A percentile compares a stretch with the other conserved stretches of the same genome.
Evolutionary conservation across 1,284 basidiomycete genomes (phyloP).

Genomic region (Cryptococcus sp.): DNA sequence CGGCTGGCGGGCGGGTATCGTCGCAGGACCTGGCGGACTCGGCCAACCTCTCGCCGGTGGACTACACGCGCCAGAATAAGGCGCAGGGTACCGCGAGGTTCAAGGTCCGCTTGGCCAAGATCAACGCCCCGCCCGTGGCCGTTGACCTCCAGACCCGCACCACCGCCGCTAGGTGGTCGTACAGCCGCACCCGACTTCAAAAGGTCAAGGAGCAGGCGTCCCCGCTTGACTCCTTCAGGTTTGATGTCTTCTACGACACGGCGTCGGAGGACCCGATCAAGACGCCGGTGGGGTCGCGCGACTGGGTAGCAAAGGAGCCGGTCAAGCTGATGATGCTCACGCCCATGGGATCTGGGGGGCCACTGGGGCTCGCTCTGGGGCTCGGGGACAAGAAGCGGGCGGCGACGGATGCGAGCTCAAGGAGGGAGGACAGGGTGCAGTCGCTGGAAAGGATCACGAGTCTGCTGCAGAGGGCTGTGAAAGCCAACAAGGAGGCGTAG

Average conservation of each 20-base stretch:
- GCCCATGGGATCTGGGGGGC: slow-evolving; percentile 10
- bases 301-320: slow-evolving; percentile 23
- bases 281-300: slow-evolving; percentile 13
- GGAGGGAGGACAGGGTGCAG: slow-evolving; percentile 4
- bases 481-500: slow-evolving; percentile 3
- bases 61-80: slow-evolving; percentile 29
- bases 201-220: neutral
- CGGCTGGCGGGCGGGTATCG: slow-evolving; percentile 7
- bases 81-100: slow-evolving; percentile 31
- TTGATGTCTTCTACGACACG: slow-evolving; percentile 30
- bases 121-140: slow-evolving; percentile 33
- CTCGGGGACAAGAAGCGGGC: no score
- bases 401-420: neutral
- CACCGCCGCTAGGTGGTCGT: neutral
- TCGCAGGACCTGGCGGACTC: neutral
- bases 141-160: no score
- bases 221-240: slow-evolving; percentile 38
- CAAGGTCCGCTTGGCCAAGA: slow-evolving; percentile 25
- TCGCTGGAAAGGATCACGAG: slow-evolving; percentile 5
- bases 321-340: neutral
- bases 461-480: slow-evolving; percentile 31
- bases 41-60: slow-evolving; percentile 14
- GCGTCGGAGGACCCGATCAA: slow-evolving; percentile 1
- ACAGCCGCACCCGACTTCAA: no score
- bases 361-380: neutral